phyloP scores from a whole-genome alignment of 768 basidiomycete genomes.

The Favolaschia claudopus region DNA sequence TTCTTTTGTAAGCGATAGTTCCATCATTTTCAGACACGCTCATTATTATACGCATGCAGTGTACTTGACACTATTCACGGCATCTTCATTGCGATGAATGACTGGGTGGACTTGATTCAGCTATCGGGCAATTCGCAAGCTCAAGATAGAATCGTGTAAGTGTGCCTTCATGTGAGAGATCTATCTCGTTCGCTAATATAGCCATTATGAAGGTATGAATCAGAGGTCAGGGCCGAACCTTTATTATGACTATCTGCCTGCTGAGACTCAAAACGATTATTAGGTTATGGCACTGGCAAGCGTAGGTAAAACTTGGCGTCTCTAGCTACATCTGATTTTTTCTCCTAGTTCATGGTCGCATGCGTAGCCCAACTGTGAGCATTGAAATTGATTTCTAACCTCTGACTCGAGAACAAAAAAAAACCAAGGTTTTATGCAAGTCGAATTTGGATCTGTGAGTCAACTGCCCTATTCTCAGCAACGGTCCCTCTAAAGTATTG shows the following conservation, averaged over 20 bases:
- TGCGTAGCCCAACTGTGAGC: background rate
- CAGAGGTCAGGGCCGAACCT: background rate
- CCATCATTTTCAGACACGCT: no score
- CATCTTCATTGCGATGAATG: background rate
- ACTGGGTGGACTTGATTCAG: background rate
- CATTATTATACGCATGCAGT: no score
- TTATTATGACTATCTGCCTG: no score
- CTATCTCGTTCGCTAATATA: background rate
- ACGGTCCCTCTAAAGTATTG: background rate
- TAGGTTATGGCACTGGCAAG: no score
- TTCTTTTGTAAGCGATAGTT: background rate
- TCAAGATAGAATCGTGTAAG: background rate
- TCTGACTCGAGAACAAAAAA: background rate
- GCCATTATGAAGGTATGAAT: no score
- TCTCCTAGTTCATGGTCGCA: background rate
- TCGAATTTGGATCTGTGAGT: background rate
- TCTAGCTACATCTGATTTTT: no score
- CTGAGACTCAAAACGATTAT: no score
- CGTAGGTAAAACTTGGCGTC: no score
- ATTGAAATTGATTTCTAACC: background rate
- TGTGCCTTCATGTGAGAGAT: background rate
- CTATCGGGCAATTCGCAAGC: background rate
- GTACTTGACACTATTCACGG: background rate
- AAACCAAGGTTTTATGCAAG: background rate
- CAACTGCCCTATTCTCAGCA: background rate